phyloP scores from a whole-genome alignment of 768 basidiomycete species.

The Saitozyma sp. region DNA sequence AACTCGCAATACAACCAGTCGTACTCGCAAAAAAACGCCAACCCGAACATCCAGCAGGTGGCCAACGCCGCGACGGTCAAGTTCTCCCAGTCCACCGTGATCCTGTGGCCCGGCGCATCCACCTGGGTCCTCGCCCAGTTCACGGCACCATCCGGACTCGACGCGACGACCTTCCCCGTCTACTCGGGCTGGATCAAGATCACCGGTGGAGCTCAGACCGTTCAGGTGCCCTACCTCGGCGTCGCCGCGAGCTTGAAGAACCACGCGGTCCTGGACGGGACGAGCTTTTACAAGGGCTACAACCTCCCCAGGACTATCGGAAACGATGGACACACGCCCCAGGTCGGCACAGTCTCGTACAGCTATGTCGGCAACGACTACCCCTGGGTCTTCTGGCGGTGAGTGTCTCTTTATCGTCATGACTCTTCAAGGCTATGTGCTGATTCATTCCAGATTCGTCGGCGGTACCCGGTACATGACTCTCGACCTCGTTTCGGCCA shows the following conservation, averaged over 20 bases:
- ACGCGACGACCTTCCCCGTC: conserved; percentile 59
- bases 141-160: conserved; percentile 57
- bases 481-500: conserved; percentile 43
- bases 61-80: conserved; percentile 56
- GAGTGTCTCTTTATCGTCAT: background rate
- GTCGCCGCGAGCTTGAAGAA: conserved; percentile 48
- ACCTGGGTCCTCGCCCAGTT: conserved; percentile 56
- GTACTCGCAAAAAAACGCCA: conserved; percentile 38
- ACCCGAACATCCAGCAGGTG: conserved; percentile 56
- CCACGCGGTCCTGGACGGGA: conserved; percentile 47
- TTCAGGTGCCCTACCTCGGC: conserved; percentile 50
- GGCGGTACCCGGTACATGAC: conserved; percentile 7
- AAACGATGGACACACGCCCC: too few species aligned
- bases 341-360: background rate
- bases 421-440: too few species aligned
- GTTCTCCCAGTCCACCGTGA: conserved; percentile 57
- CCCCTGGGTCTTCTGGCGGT: background rate
- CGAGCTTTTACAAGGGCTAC: background rate
- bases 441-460: conserved; percentile 2
- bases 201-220: conserved; percentile 21
- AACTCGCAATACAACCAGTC: conserved; percentile 10
- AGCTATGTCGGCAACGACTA: background rate
- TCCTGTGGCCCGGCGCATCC: conserved; percentile 50
- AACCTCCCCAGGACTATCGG: background rate
- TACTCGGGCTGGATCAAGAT: conserved; percentile 63